phyloP scores from a whole-genome alignment of 441 rosid genomes.

The Jatropha podagrica region DNA sequence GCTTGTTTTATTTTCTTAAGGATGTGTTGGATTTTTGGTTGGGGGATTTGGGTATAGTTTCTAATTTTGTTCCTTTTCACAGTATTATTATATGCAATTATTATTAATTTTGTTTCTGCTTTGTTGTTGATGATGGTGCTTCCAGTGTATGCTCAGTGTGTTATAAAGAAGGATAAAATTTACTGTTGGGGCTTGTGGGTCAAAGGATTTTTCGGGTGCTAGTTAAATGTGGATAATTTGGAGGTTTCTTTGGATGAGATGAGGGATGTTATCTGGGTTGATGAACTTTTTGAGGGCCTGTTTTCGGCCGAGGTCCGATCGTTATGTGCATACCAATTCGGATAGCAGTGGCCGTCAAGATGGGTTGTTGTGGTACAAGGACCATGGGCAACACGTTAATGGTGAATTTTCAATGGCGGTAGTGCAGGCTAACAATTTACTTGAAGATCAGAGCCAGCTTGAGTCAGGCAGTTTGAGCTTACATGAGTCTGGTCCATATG shows the following conservation, averaged over 20 bases:
- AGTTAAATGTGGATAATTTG: conserved; percentile 42
- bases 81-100: too few species aligned
- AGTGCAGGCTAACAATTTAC: conserved; percentile 92
- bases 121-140: conserved; percentile 18
- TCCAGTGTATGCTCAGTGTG: conserved; percentile 12
- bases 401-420: conserved; percentile 99
- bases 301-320: conserved; percentile 79
- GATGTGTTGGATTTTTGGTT: background rate
- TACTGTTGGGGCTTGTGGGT: conserved; percentile 11
- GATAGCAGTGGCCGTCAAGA: conserved; percentile 81
- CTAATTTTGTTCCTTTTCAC: background rate
- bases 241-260: conserved; percentile 75
- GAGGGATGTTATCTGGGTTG: conserved; percentile 96
- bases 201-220: conserved; percentile 17
- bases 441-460: conserved; percentile 97
- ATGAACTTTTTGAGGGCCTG: conserved; percentile 92
- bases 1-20: background rate
- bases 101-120: conserved; percentile 5
- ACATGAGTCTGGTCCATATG: conserved; percentile 66
- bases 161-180: conserved; percentile 25
- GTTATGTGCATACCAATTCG: conserved; percentile 49
- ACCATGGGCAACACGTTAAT: conserved; percentile 70
- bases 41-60: background rate
- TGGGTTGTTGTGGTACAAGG: conserved; percentile 90
- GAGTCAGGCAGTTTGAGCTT: conserved; percentile 81